Base-by-base conservation (phyloP, 2,329 filamentous ascomycete genomes). In the Herpotrichia juniperi region DNA sequence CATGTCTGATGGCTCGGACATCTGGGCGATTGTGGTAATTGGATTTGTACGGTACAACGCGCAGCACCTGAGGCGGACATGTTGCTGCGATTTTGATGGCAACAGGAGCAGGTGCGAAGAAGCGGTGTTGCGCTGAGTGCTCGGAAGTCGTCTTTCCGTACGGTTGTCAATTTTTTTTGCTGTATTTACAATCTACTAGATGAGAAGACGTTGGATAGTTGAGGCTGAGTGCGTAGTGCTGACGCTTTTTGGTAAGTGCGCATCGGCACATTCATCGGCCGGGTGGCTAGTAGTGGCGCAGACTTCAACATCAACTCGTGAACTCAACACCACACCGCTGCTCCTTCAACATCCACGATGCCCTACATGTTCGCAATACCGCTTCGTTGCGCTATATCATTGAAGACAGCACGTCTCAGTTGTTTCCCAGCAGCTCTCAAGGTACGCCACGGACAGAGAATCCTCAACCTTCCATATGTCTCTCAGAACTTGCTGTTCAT, bases 81-180 rank as follows among this genome's bases (percentile, higher is more conserved):
- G 58, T 57, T 57, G 26, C 52, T 50, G 25, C 37, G 25, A 32
- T 45, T 46, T 48, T 26, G 14, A 42, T 12, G 34, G 32, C 40
- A 49, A 19, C 25, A 43, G 40, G 17, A 28, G 31, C 42, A 51
- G 43, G 50, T 51, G 55, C 55, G 56, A 44, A 40, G 14, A 28
- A 19, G 48, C 44, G 56, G 31, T 35, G 35, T 8, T 39, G 53
- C 53, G 56, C 60, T 42, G 48, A 39, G 42, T 35, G 31, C 44
- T 56, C 61, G 64, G 65, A 44, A 51, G 16, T 51, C 34, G 19
- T 56, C 21, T 46, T 64, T 28, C 62, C 64, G 65, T 49, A 35
- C 19, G 51, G 43, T 53, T 14, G 49, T 54, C 43, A 34, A 51
- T 24, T 46, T 55, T 53, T 42, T 14, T 47, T 39, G 30, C n/a